Conservation (phyloP, 768 basidiomycete species). For the Brasilioporus rufonigricans region DNA sequence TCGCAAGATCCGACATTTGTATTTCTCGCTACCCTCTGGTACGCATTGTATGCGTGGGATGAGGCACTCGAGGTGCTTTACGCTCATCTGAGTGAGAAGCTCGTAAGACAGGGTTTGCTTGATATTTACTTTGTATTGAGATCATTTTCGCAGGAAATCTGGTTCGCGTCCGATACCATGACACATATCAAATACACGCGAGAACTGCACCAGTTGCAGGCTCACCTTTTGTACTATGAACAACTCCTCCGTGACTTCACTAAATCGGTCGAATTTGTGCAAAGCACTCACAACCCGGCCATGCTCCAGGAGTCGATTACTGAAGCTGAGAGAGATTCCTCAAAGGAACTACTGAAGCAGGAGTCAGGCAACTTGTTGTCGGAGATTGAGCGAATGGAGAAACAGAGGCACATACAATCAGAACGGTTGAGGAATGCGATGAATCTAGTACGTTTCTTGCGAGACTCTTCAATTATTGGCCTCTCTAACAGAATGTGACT, state of each 20-base stretch:
- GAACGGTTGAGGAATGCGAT: constrained; percentile 33
- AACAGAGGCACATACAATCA: constrained; percentile 26
- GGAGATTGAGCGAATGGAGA: constrained; percentile 40
- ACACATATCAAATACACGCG: constrained; percentile 38
- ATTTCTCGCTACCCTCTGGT: constrained; percentile 49
- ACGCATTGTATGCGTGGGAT: constrained; percentile 61
- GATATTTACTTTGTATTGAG: background rate
- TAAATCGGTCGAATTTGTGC: no score
- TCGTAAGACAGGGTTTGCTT: constrained; percentile 33
- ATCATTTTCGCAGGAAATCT: constrained; percentile 39
- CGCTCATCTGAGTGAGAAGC: constrained; percentile 41
- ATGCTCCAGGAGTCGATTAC: no score
- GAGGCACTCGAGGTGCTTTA: constrained; percentile 54
- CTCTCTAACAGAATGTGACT: background rate
- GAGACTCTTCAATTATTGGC: background rate
- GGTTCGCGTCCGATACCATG: constrained; percentile 32
- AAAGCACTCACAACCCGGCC: no score
- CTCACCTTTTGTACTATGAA: no score
- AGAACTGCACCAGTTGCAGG: no score
- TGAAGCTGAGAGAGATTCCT: constrained; percentile 8
- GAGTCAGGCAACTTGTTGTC: constrained; percentile 34
- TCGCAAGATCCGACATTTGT: constrained; percentile 34
- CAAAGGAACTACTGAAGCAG: constrained; percentile 10
- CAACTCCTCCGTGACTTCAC: no score
- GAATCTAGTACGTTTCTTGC: constrained; percentile 22